Conservation (phyloP, 257 asterid species). For the Lantana camara region DNA sequence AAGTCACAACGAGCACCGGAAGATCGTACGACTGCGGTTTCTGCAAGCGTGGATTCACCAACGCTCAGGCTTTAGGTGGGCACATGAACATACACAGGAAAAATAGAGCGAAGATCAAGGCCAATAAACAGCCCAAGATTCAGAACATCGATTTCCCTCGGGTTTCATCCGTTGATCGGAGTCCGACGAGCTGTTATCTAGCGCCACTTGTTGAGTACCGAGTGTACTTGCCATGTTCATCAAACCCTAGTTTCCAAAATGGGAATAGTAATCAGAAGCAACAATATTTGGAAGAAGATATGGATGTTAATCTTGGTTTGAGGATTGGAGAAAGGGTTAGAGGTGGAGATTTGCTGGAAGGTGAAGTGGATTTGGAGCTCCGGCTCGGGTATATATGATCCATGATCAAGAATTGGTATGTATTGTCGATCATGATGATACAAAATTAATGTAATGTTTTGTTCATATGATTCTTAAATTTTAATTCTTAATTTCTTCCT, state of each 20-base stretch:
- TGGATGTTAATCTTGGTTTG: slow-evolving; percentile 28
- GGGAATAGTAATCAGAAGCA: slow-evolving; percentile 19
- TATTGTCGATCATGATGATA: too few species aligned
- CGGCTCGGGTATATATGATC: slow-evolving; percentile 52
- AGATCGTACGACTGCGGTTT: slow-evolving; percentile 64
- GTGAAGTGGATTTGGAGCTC: slow-evolving; percentile 71
- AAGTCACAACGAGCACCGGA: too few species aligned
- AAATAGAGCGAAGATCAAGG: slow-evolving; percentile 58
- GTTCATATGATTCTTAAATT: too few species aligned
- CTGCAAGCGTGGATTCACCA: slow-evolving; percentile 76
- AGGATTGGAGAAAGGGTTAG: slow-evolving; percentile 33
- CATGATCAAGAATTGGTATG: too few species aligned
- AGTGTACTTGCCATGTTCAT: slow-evolving; percentile 33
- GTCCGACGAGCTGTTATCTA: neutral
- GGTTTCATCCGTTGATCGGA: slow-evolving; percentile 8
- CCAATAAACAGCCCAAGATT: slow-evolving; percentile 31
- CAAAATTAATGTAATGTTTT: too few species aligned
- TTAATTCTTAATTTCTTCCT: too few species aligned
- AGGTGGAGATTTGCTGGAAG: slow-evolving; percentile 23
- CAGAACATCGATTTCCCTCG: slow-evolving; percentile 13
- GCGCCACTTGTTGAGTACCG: slow-evolving; percentile 27
- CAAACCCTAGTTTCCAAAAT: slow-evolving; percentile 37
- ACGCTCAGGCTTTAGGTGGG: slow-evolving; percentile 82
- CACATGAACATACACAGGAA: slow-evolving; percentile 83
- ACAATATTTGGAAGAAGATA: slow-evolving; percentile 6